These are phyloP conservation scores for Lecanicillium sp. DNA, from an alignment of 2,329 filamentous ascomycete species.

Conservation along the genomic window DNA sequence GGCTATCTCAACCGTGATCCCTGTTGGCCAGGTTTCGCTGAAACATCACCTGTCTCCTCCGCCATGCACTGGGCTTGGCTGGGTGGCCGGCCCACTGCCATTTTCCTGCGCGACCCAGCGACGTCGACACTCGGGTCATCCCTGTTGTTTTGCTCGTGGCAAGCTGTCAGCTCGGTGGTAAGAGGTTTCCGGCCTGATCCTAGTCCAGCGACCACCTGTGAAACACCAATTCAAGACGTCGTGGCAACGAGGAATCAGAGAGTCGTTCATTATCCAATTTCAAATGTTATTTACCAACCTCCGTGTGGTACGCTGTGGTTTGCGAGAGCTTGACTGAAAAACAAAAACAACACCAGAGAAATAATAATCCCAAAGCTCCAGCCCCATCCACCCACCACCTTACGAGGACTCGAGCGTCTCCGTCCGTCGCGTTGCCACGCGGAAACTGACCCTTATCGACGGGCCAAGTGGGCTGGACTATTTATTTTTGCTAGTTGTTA, in stretches of 20 bases:
- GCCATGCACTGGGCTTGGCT: not conserved
- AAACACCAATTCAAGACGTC: slow-evolving; percentile 9
- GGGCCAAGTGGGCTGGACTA: slow-evolving; percentile 2
- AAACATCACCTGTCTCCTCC: slow-evolving; percentile 3
- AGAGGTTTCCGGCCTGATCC: not conserved
- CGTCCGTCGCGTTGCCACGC: not conserved
- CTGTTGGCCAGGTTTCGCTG: not conserved
- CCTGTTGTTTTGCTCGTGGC: not conserved
- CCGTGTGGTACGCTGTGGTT: too few relatives aligned
- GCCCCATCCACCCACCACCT: not conserved
- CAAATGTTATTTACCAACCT: too few relatives aligned
- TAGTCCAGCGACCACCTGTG: not conserved
- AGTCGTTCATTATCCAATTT: too few relatives aligned
- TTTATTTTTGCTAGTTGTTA: not conserved
- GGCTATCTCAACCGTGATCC: slow-evolving; percentile 3
- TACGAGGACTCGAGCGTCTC: not conserved
- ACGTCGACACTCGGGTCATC: not conserved
- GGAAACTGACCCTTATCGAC: not conserved
- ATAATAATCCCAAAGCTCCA: not conserved
- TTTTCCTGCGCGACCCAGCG: not conserved
- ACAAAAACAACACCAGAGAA: not conserved
- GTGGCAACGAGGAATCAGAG: too few relatives aligned
- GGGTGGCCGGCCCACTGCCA: not conserved
- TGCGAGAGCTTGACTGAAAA: too few relatives aligned
- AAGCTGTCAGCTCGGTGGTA: too few relatives aligned